Base-by-base conservation (phyloP, 495 filamentous ascomycete genomes). In the Oidiodendron maius region DNA sequence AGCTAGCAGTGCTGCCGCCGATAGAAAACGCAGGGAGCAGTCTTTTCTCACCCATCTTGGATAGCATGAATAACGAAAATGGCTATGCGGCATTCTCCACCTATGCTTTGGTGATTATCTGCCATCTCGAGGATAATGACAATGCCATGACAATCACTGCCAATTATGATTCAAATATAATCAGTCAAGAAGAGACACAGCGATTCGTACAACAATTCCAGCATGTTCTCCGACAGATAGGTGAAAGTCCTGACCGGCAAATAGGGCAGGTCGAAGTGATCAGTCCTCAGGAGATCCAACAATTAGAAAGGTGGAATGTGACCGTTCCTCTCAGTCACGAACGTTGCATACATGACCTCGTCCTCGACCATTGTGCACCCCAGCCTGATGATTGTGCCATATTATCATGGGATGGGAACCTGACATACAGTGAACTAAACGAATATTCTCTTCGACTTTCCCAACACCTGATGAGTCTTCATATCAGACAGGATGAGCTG, bases 321-420 rank as follows among this genome's bases (percentile, higher is more conserved):
- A 22, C 1, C 15, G 40, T 1, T 9, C 20, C 40, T 1, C 17
- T 24, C 5, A 24, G 26, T n/a, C 1, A 11, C 10, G 5, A 42
- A 10, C 22, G 26, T 3, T 42, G 40, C 16, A 42, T 42, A 6
- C 40, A 42, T 42, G 22, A 22, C 16, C n/a, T 42, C 5, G 26
- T 42, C 9, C 6, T 13, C 4, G 16, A 11, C 8, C 9, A 10
- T 11, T 11, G 17, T 24, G 2, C 40, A 24, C 40, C 12, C 9
- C 40, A 42, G 20, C 40, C 40, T 12, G 26, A 9, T 22, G 16
- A 21, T 6, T 23, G 11, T 24, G 40, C 35, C 63, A 80, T 11
- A 61, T 82, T 9, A 72, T 76, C 13, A 71, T 71, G 66, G 64
- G 66, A 71, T 50, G 64, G 60, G 1, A 26, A 43, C 2, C 56